A percentile compares a stretch with the other conserved stretches of the same genome.
phyloP scores from a whole-genome alignment of 805 yeast genomes.

The Naumovozyma baii region DNA sequence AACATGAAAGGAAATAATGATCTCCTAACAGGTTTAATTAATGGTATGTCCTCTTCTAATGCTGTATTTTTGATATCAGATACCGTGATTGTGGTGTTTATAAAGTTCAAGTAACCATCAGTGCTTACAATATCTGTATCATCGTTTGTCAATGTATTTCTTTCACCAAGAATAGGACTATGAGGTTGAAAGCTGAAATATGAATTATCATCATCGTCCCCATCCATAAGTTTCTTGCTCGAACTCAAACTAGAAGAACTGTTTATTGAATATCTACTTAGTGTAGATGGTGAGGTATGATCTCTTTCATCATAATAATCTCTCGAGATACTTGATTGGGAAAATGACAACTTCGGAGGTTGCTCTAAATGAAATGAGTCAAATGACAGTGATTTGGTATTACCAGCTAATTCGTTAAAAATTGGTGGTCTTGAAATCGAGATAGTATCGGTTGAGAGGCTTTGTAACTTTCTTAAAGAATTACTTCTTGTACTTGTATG shows the following conservation, averaged over 20 bases:
- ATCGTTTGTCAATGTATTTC: not conserved
- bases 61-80: not conserved
- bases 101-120: not conserved
- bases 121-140: not conserved
- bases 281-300: not conserved
- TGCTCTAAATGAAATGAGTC: conserved; percentile 9
- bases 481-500: conserved; percentile 28
- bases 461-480: conserved; percentile 21
- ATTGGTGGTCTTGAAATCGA: no score
- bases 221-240: conserved; percentile 9
- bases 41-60: not conserved
- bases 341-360: conserved; percentile 22
- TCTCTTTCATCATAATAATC: conserved; percentile 1
- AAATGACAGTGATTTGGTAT: not conserved
- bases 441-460: conserved; percentile 5
- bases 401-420: not conserved
- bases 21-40: conserved; percentile 9
- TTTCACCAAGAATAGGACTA: conserved; percentile 6
- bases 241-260: conserved; percentile 14
- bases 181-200: conserved; percentile 14
- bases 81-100: not conserved
- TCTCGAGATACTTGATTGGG: conserved; percentile 7
- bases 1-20: conserved; percentile 12
- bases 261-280: conserved; percentile 5
- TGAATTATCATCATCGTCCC: conserved; percentile 8